These are phyloP conservation scores for Trichoderma citrinoviride DNA, from an alignment of 2,329 filamentous ascomycete genomes.

Conservation along the genomic window DNA sequence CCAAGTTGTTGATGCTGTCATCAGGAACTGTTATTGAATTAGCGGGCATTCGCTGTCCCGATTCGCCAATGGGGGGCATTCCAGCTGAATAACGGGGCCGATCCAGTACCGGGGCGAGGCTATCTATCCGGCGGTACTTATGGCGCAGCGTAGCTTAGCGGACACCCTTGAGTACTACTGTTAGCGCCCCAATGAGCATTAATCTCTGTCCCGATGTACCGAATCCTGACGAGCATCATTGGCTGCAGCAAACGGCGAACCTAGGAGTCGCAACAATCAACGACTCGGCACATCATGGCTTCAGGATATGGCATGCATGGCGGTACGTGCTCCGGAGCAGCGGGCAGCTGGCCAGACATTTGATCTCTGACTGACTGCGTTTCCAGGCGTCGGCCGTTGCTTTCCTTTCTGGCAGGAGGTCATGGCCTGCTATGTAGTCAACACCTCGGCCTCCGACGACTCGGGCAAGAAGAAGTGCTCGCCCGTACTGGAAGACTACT, in stretches of 20 bases:
- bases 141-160: rapidly evolving
- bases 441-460: constrained; percentile 74
- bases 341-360: neutral
- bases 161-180: neutral
- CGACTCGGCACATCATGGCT: constrained; percentile 56
- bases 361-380: constrained; percentile 28
- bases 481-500: constrained; percentile 89
- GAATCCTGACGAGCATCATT: constrained; percentile 14
- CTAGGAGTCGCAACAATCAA: constrained; percentile 29
- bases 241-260: constrained; percentile 13
- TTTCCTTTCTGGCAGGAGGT: constrained; percentile 99
- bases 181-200: neutral
- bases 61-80: constrained; percentile 15
- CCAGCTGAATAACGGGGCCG: neutral
- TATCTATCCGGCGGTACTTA: neutral
- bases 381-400: constrained; percentile 68
- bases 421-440: constrained; percentile 96
- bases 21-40: constrained; percentile 14
- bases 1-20: constrained; percentile 20
- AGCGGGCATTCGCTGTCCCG: neutral
- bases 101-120: neutral
- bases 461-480: constrained; percentile 85
- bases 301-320: constrained; percentile 80
- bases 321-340: constrained; percentile 52
- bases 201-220: constrained; percentile 16